Base-by-base conservation (phyloP, 352 stramenopile genomes). In the Globisporangium splendens region DNA sequence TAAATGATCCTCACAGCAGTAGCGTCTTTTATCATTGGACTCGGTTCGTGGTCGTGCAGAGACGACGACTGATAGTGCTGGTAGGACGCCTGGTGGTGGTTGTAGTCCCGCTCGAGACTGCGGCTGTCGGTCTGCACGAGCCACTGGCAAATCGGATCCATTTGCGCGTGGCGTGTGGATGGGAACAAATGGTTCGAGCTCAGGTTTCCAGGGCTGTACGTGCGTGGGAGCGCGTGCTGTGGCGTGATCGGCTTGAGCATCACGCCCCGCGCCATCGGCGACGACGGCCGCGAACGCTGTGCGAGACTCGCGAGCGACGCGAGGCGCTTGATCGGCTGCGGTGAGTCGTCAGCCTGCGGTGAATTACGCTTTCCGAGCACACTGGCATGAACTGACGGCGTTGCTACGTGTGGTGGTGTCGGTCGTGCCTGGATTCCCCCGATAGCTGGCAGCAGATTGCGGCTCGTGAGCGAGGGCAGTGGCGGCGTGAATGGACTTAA, bases 301-400 rank as follows among this genome's bases (percentile, higher is more conserved):
- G 49, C 57, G 15, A 63, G 56, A 35, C 56, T 63, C 18, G 57
- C 57, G 17, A 63, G 50, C 13, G 57, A 63, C 42, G 49, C 57
- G 13, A 63, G 43, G 3, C 57, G 57, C 49, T 63, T 63, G 57
- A 63, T 63, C 31, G 57, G 49, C 57, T 58, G 57, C 18, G 48
- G 56, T 14, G 44, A 51, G 18, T 22, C 18, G 10, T 20, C 54
- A 10, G 46, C 18, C 15, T 21, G 21, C 12, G 50, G 57, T 18
- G 57, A 58, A 20, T 22, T 53, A 24, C 57, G 57, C 42, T 58
- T 63, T 6, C 50, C 50, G 12, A 63, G 33, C 14, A 13, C 8
- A 31, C 24, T 31, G 24, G 24, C 5, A 5, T n/a, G n/a, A n/a
- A n/a, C n/a, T n/a, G 24, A 31, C 5, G 24, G 24, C 24, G 24